A percentile compares a stretch with the other conserved stretches of the same genome.
These are phyloP conservation scores for Ustilago cynodontis DNA, from an alignment of 1,284 basidiomycete genomes.

Conservation along the genomic window DNA sequence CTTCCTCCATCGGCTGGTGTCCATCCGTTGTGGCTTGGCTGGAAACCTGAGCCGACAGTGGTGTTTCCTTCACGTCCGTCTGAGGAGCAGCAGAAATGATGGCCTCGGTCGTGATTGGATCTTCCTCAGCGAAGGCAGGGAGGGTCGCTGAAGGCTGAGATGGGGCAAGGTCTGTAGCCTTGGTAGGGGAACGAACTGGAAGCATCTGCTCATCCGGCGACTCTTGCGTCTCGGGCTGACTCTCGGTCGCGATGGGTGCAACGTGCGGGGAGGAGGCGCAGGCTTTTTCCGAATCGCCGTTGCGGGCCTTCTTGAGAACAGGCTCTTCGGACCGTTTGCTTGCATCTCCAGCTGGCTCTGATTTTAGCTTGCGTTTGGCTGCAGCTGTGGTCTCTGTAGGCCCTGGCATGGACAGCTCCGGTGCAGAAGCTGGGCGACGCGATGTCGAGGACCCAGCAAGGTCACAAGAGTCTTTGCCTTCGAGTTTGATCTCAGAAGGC, in stretches of 20 bases:
- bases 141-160: background rate
- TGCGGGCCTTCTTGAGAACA: constrained; percentile 22
- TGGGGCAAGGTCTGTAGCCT: background rate
- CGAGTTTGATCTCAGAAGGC: background rate
- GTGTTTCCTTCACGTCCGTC: background rate
- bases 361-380: constrained; percentile 15
- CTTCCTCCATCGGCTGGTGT: background rate
- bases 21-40: background rate
- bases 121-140: background rate
- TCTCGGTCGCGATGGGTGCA: no score
- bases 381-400: background rate
- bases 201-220: constrained; percentile 36
- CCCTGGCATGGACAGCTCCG: background rate
- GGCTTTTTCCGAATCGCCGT: no score
- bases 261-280: no score
- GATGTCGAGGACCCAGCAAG: background rate
- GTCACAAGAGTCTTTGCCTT: background rate
- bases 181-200: background rate
- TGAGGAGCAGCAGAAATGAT: background rate
- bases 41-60: background rate
- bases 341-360: background rate
- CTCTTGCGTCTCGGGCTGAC: constrained; percentile 12
- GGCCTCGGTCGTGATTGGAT: background rate
- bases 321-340: background rate
- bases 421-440: background rate